Percentiles rank a stretch among this genome's conserved stretches.
Conservation (phyloP, 495 filamentous ascomycete species). For the Elasticomyces elasticus region DNA sequence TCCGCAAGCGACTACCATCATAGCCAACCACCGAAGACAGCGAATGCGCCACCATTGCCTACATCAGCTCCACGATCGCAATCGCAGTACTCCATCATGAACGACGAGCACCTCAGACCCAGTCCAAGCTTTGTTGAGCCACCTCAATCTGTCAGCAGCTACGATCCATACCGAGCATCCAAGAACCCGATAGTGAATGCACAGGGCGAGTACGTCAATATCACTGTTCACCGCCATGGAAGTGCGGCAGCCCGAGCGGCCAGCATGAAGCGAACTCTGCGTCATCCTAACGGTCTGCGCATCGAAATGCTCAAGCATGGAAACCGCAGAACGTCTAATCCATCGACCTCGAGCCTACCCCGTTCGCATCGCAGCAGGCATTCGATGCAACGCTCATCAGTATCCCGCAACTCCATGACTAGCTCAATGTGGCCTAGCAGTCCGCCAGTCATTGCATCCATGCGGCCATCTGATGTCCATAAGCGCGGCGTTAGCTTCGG, state of each 20-base stretch:
- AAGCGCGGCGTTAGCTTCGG: slow-evolving; percentile 77
- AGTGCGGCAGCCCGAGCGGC: slow-evolving; percentile 17
- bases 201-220: slow-evolving; percentile 45
- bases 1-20: slow-evolving; percentile 86
- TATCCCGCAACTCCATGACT: slow-evolving; percentile 33
- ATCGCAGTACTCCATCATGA: slow-evolving; percentile 64
- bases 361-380: slow-evolving; percentile 18
- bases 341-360: slow-evolving; percentile 16
- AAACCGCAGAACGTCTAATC: slow-evolving; percentile 10
- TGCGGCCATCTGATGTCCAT: slow-evolving; percentile 48
- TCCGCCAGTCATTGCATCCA: slow-evolving; percentile 39
- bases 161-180: slow-evolving; percentile 76
- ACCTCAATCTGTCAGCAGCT: slow-evolving; percentile 46
- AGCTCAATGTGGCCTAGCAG: slow-evolving; percentile 51
- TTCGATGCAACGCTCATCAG: slow-evolving; percentile 24
- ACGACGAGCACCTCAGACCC: slow-evolving; percentile 39
- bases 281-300: slow-evolving; percentile 29
- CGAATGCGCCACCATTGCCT: slow-evolving; percentile 31
- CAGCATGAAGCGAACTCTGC: slow-evolving; percentile 21
- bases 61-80: slow-evolving; percentile 40
- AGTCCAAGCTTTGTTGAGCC: slow-evolving; percentile 36
- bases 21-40: slow-evolving; percentile 42
- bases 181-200: slow-evolving; percentile 34
- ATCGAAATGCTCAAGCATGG: slow-evolving; percentile 23
- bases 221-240: slow-evolving; percentile 53